Evolutionary conservation across 1,139 yeast genomes (phyloP).

Genomic region (Debaryomyces subglobosus): DNA sequence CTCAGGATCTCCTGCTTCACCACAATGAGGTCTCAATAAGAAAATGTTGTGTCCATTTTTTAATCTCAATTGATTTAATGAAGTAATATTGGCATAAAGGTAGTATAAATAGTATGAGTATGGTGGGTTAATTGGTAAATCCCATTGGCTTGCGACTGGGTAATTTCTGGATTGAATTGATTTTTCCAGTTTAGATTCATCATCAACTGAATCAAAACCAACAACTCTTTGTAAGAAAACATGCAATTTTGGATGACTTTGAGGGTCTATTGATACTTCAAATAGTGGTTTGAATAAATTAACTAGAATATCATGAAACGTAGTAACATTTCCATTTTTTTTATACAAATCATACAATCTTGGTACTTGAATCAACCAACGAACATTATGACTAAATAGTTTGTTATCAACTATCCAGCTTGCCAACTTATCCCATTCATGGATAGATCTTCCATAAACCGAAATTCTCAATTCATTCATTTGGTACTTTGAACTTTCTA

Average conservation of each 20-base stretch:
- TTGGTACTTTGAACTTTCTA: slow-evolving; percentile 93
- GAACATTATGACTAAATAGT: slow-evolving; percentile 86
- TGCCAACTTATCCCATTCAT: slow-evolving; percentile 96
- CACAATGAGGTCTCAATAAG: slow-evolving; percentile 95
- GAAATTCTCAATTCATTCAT: slow-evolving; percentile 97
- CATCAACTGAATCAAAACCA: slow-evolving; percentile 98
- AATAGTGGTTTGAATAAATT: slow-evolving; percentile 89
- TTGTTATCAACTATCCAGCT: slow-evolving; percentile 94
- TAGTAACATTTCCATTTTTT: slow-evolving; percentile 67
- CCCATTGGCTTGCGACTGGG: slow-evolving; percentile 87
- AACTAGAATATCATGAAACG: slow-evolving; percentile 74
- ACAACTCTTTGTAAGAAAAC: slow-evolving; percentile 89
- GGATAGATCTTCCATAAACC: slow-evolving; percentile 82
- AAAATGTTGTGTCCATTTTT: slow-evolving; percentile 80
- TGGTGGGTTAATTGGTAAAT: slow-evolving; percentile 82
- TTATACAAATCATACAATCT: slow-evolving; percentile 89
- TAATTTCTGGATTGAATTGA: slow-evolving; percentile 71
- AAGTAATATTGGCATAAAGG: slow-evolving; percentile 79
- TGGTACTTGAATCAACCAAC: slow-evolving; percentile 97
- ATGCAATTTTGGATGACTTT: slow-evolving; percentile 83
- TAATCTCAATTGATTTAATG: slow-evolving; percentile 81
- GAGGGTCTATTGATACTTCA: slow-evolving; percentile 85
- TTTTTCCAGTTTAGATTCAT: slow-evolving; percentile 90
- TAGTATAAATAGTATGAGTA: slow-evolving; percentile 93
- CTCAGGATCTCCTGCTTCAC: slow-evolving; percentile 99